Evolutionary conservation across 305 asterid species (phyloP), one percentile per base, ranked within the genome.

Genomic region (Rubia occidens): DNA sequence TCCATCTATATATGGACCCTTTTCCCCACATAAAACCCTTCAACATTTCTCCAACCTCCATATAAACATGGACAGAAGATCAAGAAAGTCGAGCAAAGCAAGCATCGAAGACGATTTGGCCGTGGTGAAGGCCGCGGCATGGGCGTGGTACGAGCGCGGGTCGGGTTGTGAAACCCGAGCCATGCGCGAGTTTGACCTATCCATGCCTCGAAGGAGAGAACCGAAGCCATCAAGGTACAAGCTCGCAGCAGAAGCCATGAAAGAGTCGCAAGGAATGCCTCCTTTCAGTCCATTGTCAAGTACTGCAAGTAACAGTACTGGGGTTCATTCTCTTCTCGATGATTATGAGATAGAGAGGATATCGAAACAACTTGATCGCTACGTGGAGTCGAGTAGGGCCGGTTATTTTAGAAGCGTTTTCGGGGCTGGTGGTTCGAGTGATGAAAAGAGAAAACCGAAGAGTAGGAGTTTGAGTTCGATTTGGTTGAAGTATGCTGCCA

Each of bases 291-390:
- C 68, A 0, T 2, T n/a, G 45, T 73, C 49, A 54, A 39, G 61
- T 32, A 14, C 37, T 37, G 42, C 11, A 32, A 60, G 35, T 29
- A 69, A 5, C 21, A 45, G 62, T 26, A 26, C 29, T 6, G 74
- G 37, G 15, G 65, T 40, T 55, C 26, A 55, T 51, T 76, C 87
- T 37, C 96, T 89, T 60, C 75, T 89, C 26, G 96, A 89, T 73
- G 77, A 66, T 10, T 89, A 81, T 21, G 97, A 90, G 80, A 77
- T 88, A 6, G 82, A 85, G 64, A 84, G 87, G 79, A 90, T 90
- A 18, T 85, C 92, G 6, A 75, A 18, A 69, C 78, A 87, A 72
- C 89, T 90, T 0, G 78, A 87, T 60, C 47, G 35, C 11, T 85
- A 88, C 67, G 82, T 87, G 26, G 72, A 82, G 26, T 75, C 81